phyloP scores from a whole-genome alignment of 352 stramenopile genomes.

The Albugo laibachii region DNA sequence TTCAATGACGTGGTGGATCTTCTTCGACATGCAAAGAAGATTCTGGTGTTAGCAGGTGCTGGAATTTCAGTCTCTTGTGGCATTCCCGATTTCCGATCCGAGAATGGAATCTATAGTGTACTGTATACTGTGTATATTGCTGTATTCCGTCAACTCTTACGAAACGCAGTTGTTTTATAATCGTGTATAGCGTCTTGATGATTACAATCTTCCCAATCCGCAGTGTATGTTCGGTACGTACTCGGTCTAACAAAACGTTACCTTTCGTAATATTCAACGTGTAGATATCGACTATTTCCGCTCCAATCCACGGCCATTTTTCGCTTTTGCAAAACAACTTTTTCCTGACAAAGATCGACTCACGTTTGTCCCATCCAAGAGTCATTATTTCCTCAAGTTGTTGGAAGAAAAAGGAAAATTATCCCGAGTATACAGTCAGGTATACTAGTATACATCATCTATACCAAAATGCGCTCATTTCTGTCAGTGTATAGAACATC shows the following conservation, averaged over 20 bases:
- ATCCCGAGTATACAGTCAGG: constrained; percentile 82
- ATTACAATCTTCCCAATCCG: constrained; percentile 70
- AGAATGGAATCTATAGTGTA: constrained; percentile 82
- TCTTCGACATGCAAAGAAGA: constrained; percentile 60
- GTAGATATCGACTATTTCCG: constrained; percentile 95
- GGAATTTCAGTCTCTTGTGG: constrained; percentile 94
- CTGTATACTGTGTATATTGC: background rate
- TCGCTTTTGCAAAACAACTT: constrained; percentile 85
- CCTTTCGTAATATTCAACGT: constrained; percentile 19
- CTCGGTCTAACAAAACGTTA: constrained; percentile 42
- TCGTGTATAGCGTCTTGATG: constrained; percentile 26
- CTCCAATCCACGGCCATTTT: constrained; percentile 93
- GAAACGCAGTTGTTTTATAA: background rate
- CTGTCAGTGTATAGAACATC: constrained; percentile 87
- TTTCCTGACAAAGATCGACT: constrained; percentile 66
- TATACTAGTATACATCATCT: constrained; percentile 5
- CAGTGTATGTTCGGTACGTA: constrained; percentile 72
- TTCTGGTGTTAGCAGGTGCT: constrained; percentile 85
- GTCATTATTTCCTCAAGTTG: constrained; percentile 92
- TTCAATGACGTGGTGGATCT: constrained; percentile 58
- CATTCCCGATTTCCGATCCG: constrained; percentile 97
- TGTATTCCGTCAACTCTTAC: background rate
- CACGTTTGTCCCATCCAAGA: constrained; percentile 69
- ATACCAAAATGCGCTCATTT: background rate
- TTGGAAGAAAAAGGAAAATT: constrained; percentile 86